Evolutionary conservation across 306 rosid genomes (phyloP), one percentile per base, ranked within the genome.

Genomic region (Gynostemma pentaphyllum): DNA sequence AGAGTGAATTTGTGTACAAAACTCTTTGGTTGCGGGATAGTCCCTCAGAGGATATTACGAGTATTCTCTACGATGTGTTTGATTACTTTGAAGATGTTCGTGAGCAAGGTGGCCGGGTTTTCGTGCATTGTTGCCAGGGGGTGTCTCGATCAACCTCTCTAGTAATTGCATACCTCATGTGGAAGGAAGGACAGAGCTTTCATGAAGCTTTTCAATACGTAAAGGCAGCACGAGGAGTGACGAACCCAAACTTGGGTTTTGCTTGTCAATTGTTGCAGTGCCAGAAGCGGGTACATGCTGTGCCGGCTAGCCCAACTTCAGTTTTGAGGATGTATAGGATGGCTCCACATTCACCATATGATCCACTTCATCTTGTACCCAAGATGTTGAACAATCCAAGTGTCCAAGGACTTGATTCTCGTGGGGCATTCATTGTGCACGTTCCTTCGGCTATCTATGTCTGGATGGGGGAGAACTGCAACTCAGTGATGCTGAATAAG

Each of bases 21-120:
- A 88, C 98, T 1, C 98, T 92, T 0, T 92, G 98, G 98, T 69
- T 92, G 73, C 85, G 74, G 46, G 98, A 92, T 59, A 85, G 82
- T 70, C 95, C 96, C 0, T 66, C 96, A 0, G 98, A 92, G 79
- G 98, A 92, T 68, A 92, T 92, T 8, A 88, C 90, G 0, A 88
- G 98, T 40, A 81, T 92, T 59, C 85, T 92, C 18, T 92, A 92
- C 27, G 89, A 92, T 68, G 98, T 92, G 2, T 92, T 92, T 68
- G 98, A 92, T 81, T 92, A 92, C 75, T 88, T 92, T 66, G 98
- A 92, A 79, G 95, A 92, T 74, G 98, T 92, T 37, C 67, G 90
- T 9, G 78, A 79, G 64, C 88, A 84, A 74, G 75, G 82, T 6
- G 96, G 98, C 42, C 91, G 96, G 22, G 96, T 92, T 34, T 72